Evolutionary conservation across 2,329 filamentous ascomycete species (phyloP).

Genomic region (Cadophora sp.): DNA sequence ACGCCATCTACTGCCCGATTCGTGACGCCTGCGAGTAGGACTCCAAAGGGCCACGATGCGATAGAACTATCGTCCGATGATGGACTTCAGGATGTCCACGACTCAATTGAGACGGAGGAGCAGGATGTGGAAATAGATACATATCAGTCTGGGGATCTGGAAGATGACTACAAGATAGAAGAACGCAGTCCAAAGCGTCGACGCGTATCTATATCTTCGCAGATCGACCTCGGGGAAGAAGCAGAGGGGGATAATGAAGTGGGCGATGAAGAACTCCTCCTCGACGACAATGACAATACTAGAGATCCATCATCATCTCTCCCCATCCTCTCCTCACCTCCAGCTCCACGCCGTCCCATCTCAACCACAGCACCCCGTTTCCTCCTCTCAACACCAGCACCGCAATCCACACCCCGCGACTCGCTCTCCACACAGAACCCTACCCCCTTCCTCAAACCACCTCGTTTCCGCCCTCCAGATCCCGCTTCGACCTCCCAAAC

Average conservation of each 20-base stretch:
- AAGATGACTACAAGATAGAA: conserved; percentile 37
- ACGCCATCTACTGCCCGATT: conserved; percentile 42
- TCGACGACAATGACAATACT: conserved; percentile 24
- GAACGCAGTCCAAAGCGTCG: conserved; percentile 40
- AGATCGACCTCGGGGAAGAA: conserved; percentile 16
- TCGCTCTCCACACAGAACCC: conserved; percentile 11
- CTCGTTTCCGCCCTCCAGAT: conserved; percentile 44
- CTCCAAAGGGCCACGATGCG: conserved; percentile 31
- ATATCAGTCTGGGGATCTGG: conserved; percentile 32
- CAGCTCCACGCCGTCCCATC: conserved; percentile 29
- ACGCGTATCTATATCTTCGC: conserved; percentile 38
- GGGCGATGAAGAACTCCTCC: conserved; percentile 22
- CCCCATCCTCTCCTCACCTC: conserved; percentile 40
- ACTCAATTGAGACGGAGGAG: conserved; percentile 40
- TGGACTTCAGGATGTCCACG: conserved; percentile 34
- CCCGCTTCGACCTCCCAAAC: conserved; percentile 26
- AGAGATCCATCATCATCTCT: conserved; percentile 33
- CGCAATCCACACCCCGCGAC: conserved; percentile 32
- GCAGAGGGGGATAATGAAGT: conserved; percentile 17
- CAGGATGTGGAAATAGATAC: conserved; percentile 25
- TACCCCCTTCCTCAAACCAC: conserved; percentile 43
- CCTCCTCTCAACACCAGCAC: conserved; percentile 37
- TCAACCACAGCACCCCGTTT: conserved; percentile 43
- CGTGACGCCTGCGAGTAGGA: conserved; percentile 37
- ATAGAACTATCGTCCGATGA: conserved; percentile 38